Evolutionary conservation across 768 basidiomycete genomes (phyloP).

Genomic region (Cubamyces lactineus): DNA sequence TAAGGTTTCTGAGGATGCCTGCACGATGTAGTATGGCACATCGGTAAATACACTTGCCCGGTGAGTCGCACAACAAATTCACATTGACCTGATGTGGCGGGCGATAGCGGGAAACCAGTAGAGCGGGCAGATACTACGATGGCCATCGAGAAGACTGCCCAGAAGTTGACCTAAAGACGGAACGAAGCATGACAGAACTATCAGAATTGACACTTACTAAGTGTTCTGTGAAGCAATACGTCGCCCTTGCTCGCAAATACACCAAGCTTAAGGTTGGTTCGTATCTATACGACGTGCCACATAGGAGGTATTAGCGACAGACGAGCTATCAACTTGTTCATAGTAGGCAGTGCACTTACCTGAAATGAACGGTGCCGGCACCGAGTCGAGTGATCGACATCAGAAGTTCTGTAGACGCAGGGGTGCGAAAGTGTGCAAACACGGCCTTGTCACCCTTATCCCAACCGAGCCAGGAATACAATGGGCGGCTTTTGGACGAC

Average conservation of each 20-base stretch:
- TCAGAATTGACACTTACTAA: too few species aligned
- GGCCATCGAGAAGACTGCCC: not conserved
- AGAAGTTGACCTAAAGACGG: conserved; percentile 5
- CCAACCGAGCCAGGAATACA: too few species aligned
- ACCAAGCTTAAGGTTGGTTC: too few species aligned
- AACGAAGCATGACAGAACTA: not conserved
- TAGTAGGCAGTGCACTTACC: not conserved
- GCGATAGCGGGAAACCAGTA: conserved; percentile 1
- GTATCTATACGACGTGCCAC: too few species aligned
- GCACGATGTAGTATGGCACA: not conserved
- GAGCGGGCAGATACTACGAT: not conserved
- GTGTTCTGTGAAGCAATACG: too few species aligned
- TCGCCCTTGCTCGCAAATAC: too few species aligned
- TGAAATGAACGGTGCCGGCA: not conserved
- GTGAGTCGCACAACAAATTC: not conserved
- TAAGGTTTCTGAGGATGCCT: too few species aligned
- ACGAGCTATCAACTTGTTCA: not conserved
- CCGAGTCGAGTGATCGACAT: not conserved
- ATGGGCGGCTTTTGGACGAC: too few species aligned
- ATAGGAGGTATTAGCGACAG: too few species aligned
- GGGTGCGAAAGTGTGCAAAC: too few species aligned
- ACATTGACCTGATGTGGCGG: not conserved
- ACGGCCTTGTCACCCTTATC: too few species aligned
- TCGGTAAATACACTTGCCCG: not conserved
- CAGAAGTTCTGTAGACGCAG: not conserved